Evolutionary conservation across 495 filamentous ascomycete genomes (phyloP).

Genomic region (Penicillium steckii): DNA sequence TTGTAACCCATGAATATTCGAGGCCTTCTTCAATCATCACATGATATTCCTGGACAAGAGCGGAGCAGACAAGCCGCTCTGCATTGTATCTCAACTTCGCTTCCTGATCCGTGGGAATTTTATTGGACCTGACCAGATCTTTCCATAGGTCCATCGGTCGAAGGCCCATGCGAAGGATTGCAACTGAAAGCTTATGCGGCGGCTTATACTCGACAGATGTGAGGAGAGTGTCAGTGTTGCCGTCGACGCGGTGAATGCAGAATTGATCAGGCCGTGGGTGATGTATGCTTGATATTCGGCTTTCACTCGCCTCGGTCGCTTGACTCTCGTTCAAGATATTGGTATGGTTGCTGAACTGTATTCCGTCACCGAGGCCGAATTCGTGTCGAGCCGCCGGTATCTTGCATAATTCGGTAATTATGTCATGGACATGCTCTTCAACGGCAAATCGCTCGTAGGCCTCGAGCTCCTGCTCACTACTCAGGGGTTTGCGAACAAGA

Average conservation of each 20-base stretch:
- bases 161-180: slow-evolving; percentile 26
- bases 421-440: slow-evolving; percentile 20
- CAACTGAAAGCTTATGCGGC: slow-evolving; percentile 33
- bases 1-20: slow-evolving; percentile 32
- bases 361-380: slow-evolving; percentile 14
- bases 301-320: neutral
- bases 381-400: slow-evolving; percentile 12
- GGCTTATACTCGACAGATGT: slow-evolving; percentile 36
- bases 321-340: neutral
- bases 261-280: slow-evolving; percentile 18
- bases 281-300: neutral
- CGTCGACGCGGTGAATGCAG: slow-evolving; percentile 22
- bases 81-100: slow-evolving; percentile 27
- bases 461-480: slow-evolving; percentile 17
- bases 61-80: slow-evolving; percentile 18
- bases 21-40: slow-evolving; percentile 32
- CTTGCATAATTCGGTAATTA: slow-evolving; percentile 21
- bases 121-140: slow-evolving; percentile 15
- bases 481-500: slow-evolving; percentile 9
- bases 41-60: slow-evolving; percentile 28
- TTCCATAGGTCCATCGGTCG: slow-evolving; percentile 21
- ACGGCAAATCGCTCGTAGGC: slow-evolving; percentile 16
- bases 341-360: slow-evolving; percentile 14
- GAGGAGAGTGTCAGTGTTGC: slow-evolving; percentile 20
- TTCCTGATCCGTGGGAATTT: slow-evolving; percentile 12